Percentiles rank a stretch among this genome's conserved stretches.
These are phyloP conservation scores for Aurantiochytrium sp. DNA, from an alignment of 108 stramenopile genomes.

Conservation along the genomic window DNA sequence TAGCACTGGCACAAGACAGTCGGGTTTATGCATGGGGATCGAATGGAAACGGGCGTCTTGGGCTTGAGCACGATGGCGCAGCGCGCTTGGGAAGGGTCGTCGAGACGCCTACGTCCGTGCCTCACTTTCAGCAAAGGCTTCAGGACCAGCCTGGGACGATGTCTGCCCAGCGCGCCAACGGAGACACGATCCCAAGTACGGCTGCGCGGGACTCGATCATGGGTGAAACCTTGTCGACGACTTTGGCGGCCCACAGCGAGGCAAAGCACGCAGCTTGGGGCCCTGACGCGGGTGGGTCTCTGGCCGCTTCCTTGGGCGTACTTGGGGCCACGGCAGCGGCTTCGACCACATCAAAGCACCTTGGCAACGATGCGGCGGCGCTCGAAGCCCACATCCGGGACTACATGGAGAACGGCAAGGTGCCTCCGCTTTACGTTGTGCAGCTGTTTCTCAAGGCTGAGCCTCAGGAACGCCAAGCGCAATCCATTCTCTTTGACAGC, in stretches of 20 bases:
- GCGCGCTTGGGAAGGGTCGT: background rate
- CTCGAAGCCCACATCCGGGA: background rate
- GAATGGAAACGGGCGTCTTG: background rate
- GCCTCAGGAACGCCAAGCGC: background rate
- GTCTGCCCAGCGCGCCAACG: background rate
- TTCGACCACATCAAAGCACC: background rate
- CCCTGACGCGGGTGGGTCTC: too few species aligned
- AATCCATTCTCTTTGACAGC: background rate
- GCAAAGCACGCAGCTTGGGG: too few species aligned
- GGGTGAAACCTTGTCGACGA: too few species aligned
- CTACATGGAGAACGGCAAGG: background rate
- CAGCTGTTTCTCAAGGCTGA: slow-evolving; percentile 9
- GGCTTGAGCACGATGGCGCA: background rate
- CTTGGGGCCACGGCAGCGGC: background rate
- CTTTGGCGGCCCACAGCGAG: too few species aligned
- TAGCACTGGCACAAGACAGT: background rate
- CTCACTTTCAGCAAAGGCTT: background rate
- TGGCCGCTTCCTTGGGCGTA: background rate
- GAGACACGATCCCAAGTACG: background rate
- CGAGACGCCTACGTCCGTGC: background rate
- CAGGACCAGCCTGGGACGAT: background rate
- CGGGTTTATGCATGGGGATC: background rate
- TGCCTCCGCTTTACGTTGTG: background rate
- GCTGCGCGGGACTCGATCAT: too few species aligned
- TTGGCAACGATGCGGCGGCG: background rate